Percentiles rank a stretch among this genome's conserved stretches.
These are phyloP conservation scores for Arabidopsis suecica DNA, from an alignment of 345 rosid species.

Conservation along the genomic window DNA sequence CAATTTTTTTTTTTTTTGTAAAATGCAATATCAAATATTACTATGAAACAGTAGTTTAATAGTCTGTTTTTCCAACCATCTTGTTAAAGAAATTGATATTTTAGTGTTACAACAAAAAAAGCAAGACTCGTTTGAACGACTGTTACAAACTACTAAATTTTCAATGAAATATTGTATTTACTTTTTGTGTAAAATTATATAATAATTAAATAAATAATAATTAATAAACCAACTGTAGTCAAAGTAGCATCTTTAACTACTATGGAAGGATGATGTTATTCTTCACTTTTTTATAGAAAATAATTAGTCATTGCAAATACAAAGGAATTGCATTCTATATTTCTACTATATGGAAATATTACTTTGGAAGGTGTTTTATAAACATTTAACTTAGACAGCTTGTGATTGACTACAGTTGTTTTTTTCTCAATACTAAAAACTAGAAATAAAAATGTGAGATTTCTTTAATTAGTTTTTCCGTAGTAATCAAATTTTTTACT, in stretches of 20 bases:
- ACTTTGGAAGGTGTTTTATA: constrained; percentile 29
- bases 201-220: background rate
- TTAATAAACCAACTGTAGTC: constrained; percentile 28
- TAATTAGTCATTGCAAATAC: constrained; percentile 2
- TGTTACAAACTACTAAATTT: background rate
- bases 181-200: background rate
- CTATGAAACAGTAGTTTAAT: no score
- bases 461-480: background rate
- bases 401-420: constrained; percentile 28
- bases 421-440: background rate
- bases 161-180: background rate
- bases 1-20: no score
- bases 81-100: background rate
- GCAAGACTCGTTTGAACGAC: background rate
- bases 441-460: constrained; percentile 4
- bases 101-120: no score
- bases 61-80: background rate
- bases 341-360: constrained; percentile 8
- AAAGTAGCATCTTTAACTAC: constrained; percentile 15
- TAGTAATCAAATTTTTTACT: constrained; percentile 1
- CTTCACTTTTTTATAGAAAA: constrained; percentile 28
- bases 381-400: constrained; percentile 17
- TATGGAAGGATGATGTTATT: constrained; percentile 37
- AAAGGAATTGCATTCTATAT: constrained; percentile 6
- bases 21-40: no score